Evolutionary conservation across 805 yeast genomes (phyloP).

Genomic region (Starmera pachycereana): DNA sequence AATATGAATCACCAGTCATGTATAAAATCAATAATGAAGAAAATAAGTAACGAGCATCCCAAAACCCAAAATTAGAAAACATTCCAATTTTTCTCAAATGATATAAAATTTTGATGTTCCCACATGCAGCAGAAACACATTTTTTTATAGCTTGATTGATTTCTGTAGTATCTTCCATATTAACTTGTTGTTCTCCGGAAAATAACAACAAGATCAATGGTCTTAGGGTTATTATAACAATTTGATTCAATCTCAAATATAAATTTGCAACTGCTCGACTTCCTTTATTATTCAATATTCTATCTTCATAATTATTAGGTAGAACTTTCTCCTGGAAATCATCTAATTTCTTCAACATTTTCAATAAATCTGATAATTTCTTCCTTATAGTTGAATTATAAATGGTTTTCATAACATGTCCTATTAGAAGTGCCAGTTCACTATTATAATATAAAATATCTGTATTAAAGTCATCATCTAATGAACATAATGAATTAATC

Average conservation of each 20-base stretch:
- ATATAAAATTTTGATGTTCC: conserved; percentile 20
- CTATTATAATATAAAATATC: conserved; percentile 18
- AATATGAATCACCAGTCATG: conserved; percentile 17
- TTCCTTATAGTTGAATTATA: conserved; percentile 21
- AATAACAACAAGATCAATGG: conserved; percentile 25
- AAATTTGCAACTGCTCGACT: conserved; percentile 23
- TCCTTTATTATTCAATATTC: conserved; percentile 8
- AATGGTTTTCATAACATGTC: conserved; percentile 22
- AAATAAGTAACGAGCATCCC: conserved; percentile 30
- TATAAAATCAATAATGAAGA: conserved; percentile 23
- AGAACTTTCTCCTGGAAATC: conserved; percentile 16
- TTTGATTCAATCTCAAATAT: conserved; percentile 25
- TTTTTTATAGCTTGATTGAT: conserved; percentile 18
- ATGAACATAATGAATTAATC: conserved; percentile 9
- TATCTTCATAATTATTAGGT: conserved; percentile 6
- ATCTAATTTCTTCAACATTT: conserved; percentile 15
- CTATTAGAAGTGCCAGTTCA: conserved; percentile 16
- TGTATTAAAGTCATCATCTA: conserved; percentile 22
- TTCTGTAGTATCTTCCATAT: conserved; percentile 10
- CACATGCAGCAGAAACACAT: conserved; percentile 23
- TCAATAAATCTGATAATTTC: conserved; percentile 13
- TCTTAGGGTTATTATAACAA: conserved; percentile 25
- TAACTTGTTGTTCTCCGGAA: conserved; percentile 16
- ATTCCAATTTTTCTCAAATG: conserved; percentile 19
- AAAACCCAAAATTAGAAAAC: conserved; percentile 27